phyloP scores from a whole-genome alignment of 306 rosid genomes.

The Cicer cuneatum region DNA sequence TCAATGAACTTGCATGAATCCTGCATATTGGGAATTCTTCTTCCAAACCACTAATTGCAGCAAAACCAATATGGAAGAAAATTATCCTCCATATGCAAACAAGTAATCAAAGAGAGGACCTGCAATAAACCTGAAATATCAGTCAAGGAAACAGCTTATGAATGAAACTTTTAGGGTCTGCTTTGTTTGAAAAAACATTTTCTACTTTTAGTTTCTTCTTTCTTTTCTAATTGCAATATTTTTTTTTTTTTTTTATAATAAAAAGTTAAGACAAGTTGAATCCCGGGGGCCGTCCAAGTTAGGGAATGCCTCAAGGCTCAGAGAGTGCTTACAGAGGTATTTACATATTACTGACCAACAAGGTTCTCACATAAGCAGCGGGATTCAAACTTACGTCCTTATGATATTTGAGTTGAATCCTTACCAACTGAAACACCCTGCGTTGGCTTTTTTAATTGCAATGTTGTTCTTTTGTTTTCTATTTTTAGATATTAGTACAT shows the following conservation, averaged over 20 bases:
- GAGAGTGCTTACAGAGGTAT: no score
- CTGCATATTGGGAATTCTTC: conserved; percentile 38
- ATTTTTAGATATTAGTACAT: not conserved
- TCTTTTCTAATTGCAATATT: not conserved
- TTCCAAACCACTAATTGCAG: conserved; percentile 38
- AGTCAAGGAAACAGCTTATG: conserved; percentile 26
- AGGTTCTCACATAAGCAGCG: no score
- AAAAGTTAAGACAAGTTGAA: no score
- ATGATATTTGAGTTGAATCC: no score
- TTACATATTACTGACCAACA: no score
- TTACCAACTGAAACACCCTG: no score
- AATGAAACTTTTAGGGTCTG: conserved; percentile 18
- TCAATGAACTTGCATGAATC: conserved; percentile 46
- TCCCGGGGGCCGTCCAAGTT: no score
- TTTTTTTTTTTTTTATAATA: no score
- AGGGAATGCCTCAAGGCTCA: no score
- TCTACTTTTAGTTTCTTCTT: no score
- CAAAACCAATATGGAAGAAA: conserved; percentile 34
- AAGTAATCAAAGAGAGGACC: conserved; percentile 42
- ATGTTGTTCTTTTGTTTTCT: not conserved
- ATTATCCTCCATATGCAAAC: conserved; percentile 25
- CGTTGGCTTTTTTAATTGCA: not conserved
- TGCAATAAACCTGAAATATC: conserved; percentile 48
- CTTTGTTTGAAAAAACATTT: not conserved
- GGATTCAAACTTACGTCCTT: no score